Evolutionary conservation across 768 basidiomycete species (phyloP), one percentile per base, ranked within the genome.

Genomic region (Suillus spraguei): DNA sequence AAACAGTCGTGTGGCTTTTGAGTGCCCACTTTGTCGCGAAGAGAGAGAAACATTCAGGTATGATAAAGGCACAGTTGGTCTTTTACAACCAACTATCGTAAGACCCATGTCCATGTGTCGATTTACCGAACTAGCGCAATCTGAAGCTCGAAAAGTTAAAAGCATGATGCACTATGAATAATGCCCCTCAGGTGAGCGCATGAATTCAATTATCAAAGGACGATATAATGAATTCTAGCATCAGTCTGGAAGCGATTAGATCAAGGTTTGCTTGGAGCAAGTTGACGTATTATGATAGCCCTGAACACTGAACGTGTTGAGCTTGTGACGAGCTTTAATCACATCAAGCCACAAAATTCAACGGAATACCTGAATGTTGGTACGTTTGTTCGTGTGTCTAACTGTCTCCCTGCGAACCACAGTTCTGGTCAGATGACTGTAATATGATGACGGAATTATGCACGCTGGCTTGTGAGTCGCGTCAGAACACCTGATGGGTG

Each of bases 191-290:
- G 71, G 74, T 74, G 17, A 28, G 62, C 59, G 74, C 68, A 65
- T 62, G 66, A 64, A 64, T 63, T 61, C 39, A 47, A 66, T 53
- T 64, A 28, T 58, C 64, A 39, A 60, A 59, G 59, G 69, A 71
- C 67, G 60, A 68, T 53, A 35, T n/a, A 35, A 53, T 33, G 20
- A n/a, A 53, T 7, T 68, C 65, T 70, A 66, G 56, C 58, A 65
- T 68, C 72, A 73, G 74, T 74, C 60, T 77, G 71, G 73, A 77
- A 72, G 68, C 70, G 76, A 65, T 72, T 78, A 66, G 73, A 76
- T 67, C 69, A 74, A 60, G 64, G 67, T 65, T 70, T 69, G 9
- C 73, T 76, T 61, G 63, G 70, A 35, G 70, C 70, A 16, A 69
- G 74, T 66, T 74, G 73, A 68, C 72, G 72, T 64, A 69, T 74